Base-by-base conservation (phyloP, 2,329 filamentous ascomycete species). In the Aspergillus candidus region DNA sequence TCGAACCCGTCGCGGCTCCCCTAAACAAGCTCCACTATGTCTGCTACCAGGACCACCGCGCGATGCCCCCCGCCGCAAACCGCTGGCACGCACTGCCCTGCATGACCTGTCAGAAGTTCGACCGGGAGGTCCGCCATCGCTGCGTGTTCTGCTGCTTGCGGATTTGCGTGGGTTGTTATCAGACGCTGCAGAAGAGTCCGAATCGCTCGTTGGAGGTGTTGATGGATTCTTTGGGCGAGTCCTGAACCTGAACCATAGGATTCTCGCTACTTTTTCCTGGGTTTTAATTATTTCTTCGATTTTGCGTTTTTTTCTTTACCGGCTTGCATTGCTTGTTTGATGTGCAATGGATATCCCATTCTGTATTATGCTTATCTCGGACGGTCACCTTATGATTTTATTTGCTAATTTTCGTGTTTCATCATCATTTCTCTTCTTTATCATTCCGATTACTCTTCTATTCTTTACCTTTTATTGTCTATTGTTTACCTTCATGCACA, bases 121-220 rank as follows among this genome's bases (percentile, higher is more conserved):
- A 70, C 41, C 59, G 56, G 3, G 60, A 69, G 46, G 53, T 62
- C 14, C 58, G 67, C 8, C 60, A 65, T 47, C 62, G 62, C 31
- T 72, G 69, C 47, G 61, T 66, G 6, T 71, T 69, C 41, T 72
- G 69, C 41, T 67, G 60, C 40, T 46, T 72, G 50, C 60, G 69
- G 4, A 59, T 72, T 32, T 71, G 69, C 41, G 58, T 46, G 3
- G 48, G 50, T 7, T 72, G 69, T 46, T 57, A 58, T 41, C 53
- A 63, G 37, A 42, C 35, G 12, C 48, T 72, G 44, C 57, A 63
- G 52, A 62, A 63, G 44, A 59, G 52, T 35, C 54, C 55, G 32
- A 46, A 55, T 38, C 58, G 63, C 11, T 67, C 63, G 27, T 55
- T 69, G 50, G 45, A 44, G 3, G 58, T 61, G 44, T 44, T 69